Conservation (phyloP, 768 basidiomycete genomes). For the Phylloporus sp. region DNA sequence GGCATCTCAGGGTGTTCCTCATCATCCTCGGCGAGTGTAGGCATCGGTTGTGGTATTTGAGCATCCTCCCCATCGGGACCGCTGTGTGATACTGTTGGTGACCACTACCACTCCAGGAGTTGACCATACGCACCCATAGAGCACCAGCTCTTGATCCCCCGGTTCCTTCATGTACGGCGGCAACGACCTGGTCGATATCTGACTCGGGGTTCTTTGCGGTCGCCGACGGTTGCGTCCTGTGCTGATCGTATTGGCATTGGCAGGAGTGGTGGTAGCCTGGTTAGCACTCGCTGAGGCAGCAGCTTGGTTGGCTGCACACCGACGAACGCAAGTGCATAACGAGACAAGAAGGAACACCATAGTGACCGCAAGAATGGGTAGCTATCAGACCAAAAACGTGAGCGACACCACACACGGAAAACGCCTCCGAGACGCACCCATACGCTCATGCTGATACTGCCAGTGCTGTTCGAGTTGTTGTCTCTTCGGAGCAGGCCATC, state of each 20-base stretch:
- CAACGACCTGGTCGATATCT: slow-evolving; percentile 73
- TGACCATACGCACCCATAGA: slow-evolving; percentile 41
- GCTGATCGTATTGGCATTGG: slow-evolving; percentile 9
- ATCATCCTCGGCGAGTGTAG: slow-evolving; percentile 20
- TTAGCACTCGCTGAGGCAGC: neutral
- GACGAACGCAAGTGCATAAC: slow-evolving; percentile 21
- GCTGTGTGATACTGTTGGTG: slow-evolving; percentile 9
- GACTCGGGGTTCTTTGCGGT: slow-evolving; percentile 65
- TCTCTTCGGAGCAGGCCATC: neutral
- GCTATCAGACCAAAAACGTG: slow-evolving; percentile 8
- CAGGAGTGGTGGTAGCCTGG: neutral
- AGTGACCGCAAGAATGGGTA: slow-evolving; percentile 27
- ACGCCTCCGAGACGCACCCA: slow-evolving; percentile 21
- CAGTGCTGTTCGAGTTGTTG: neutral
- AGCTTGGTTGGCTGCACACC: slow-evolving; percentile 5
- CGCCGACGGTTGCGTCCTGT: slow-evolving; percentile 23
- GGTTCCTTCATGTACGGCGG: slow-evolving; percentile 84
- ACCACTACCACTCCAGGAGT: neutral
- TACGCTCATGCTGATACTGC: slow-evolving; percentile 16
- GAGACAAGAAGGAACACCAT: slow-evolving; percentile 20
- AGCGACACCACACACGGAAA: neutral
- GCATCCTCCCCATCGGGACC: slow-evolving; percentile 29
- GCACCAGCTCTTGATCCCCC: slow-evolving; percentile 77
- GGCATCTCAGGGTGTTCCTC: slow-evolving; percentile 17
- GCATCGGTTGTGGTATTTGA: slow-evolving; percentile 8